Evolutionary conservation across 2,329 filamentous ascomycete genomes (phyloP).

Genomic region (Torrubiella hemipterigena): DNA sequence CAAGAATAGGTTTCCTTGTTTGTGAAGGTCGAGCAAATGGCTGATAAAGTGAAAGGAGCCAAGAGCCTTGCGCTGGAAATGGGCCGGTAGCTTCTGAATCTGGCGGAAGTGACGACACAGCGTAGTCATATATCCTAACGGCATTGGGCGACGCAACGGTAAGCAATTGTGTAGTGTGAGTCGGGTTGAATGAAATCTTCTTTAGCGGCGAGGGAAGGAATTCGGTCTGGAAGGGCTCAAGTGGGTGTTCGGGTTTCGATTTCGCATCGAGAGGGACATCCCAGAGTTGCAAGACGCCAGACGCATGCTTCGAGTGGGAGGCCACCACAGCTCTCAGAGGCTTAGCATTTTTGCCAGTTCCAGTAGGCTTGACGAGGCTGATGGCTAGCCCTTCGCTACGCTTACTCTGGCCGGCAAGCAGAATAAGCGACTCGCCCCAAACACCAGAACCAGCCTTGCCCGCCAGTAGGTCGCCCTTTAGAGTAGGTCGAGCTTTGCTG

Average conservation of each 20-base stretch:
- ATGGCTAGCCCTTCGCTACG: constrained; percentile 44
- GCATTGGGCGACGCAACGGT: constrained; percentile 42
- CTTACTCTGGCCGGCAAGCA: constrained; percentile 40
- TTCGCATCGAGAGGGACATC: constrained; percentile 37
- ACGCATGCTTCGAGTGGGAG: constrained; percentile 46
- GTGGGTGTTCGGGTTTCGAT: constrained; percentile 14
- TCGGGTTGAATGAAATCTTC: constrained; percentile 49
- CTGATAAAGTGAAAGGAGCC: constrained; percentile 51
- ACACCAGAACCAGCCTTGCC: constrained; percentile 45
- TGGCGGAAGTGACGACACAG: constrained; percentile 35
- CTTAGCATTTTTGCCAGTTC: constrained; percentile 23
- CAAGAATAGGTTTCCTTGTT: constrained; percentile 47
- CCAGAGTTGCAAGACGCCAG: constrained; percentile 46
- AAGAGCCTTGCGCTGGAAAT: constrained; percentile 47
- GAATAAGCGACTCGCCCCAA: constrained; percentile 49
- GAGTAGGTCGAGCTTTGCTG: constrained; percentile 43
- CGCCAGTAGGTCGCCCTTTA: constrained; percentile 36
- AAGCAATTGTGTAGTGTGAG: constrained; percentile 44
- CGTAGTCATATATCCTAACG: constrained; percentile 51
- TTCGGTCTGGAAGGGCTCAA: constrained; percentile 47
- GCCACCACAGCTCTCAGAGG: constrained; percentile 41
- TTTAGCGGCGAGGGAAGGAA: constrained; percentile 42
- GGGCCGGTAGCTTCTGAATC: constrained; percentile 38
- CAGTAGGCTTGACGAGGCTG: constrained; percentile 31
- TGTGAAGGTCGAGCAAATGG: constrained; percentile 37